Evolutionary conservation across 202 grass and related monocot genomes (phyloP).

Genomic region (Carex sylvatica): DNA sequence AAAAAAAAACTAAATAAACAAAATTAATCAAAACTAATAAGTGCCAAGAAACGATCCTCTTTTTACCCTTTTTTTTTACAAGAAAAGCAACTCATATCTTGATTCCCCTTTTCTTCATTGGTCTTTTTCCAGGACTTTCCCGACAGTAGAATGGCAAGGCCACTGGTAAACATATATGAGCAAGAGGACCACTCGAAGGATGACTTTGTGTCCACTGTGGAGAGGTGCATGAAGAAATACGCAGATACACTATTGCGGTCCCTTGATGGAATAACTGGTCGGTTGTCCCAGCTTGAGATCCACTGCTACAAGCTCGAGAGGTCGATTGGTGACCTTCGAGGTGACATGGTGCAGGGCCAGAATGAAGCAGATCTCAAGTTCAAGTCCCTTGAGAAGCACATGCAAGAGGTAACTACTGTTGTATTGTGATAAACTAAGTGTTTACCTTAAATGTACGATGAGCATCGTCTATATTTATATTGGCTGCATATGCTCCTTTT

Average conservation of each 20-base stretch:
- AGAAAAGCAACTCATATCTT: neutral
- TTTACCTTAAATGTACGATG: neutral
- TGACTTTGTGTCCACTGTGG: slow-evolving; percentile 51
- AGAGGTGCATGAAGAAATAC: slow-evolving; percentile 96
- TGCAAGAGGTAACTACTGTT: slow-evolving; percentile 61
- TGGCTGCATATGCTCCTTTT: neutral
- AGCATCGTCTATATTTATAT: neutral
- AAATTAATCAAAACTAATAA: neutral
- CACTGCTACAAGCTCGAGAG: slow-evolving; percentile 89
- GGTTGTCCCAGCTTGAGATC: slow-evolving; percentile 88
- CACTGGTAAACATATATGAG: slow-evolving; percentile 74
- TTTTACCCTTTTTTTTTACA: neutral
- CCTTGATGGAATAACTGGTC: slow-evolving; percentile 85
- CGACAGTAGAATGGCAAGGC: slow-evolving; percentile 53
- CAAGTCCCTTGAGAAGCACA: slow-evolving; percentile 66
- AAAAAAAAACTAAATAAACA: neutral
- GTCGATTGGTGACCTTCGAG: slow-evolving; percentile 79
- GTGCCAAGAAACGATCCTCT: neutral
- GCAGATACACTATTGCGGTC: slow-evolving; percentile 80
- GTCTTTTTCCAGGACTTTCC: slow-evolving; percentile 51
- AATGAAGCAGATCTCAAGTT: slow-evolving; percentile 62
- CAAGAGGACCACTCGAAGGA: slow-evolving; percentile 65
- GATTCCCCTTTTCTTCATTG: neutral
- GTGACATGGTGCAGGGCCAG: slow-evolving; percentile 80
- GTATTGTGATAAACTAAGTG: neutral